A percentile compares a stretch with the other conserved stretches of the same genome.
phyloP scores from a whole-genome alignment of 2,329 filamentous ascomycete species.

The Aureobasidium zeae region DNA sequence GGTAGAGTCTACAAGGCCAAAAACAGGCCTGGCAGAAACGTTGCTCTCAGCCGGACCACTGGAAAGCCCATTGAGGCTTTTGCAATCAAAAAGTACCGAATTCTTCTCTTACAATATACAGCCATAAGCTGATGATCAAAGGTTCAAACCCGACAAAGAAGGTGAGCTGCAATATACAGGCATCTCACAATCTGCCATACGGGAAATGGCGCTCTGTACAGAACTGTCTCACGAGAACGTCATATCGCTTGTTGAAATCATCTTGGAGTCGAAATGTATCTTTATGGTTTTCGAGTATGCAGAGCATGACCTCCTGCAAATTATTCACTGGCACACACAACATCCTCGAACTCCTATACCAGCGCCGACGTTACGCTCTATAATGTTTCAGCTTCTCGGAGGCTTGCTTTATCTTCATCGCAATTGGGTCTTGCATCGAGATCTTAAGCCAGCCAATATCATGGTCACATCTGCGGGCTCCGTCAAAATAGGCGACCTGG shows the following conservation, averaged over 20 bases:
- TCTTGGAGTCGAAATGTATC: slow-evolving; percentile 96
- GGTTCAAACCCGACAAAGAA: slow-evolving; percentile 95
- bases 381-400: slow-evolving; percentile 91
- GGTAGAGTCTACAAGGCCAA: slow-evolving; percentile 95
- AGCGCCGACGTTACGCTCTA: slow-evolving; percentile 78
- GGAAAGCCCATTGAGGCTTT: slow-evolving; percentile 58
- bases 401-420: slow-evolving; percentile 89
- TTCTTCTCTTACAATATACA: not conserved
- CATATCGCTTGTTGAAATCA: slow-evolving; percentile 86
- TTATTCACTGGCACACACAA: slow-evolving; percentile 95
- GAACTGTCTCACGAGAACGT: slow-evolving; percentile 85
- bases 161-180: slow-evolving; percentile 95
- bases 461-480: slow-evolving; percentile 88
- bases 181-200: slow-evolving; percentile 92
- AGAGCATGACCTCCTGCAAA: slow-evolving; percentile 92
- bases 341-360: slow-evolving; percentile 82
- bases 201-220: slow-evolving; percentile 94
- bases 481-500: slow-evolving; percentile 91
- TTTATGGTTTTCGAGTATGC: slow-evolving; percentile 99
- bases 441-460: slow-evolving; percentile 96
- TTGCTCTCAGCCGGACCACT: slow-evolving; percentile 17
- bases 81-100: slow-evolving; percentile 83
- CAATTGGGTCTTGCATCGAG: slow-evolving; percentile 95
- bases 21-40: slow-evolving; percentile 55
- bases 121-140: slow-evolving; percentile 23